Base-by-base conservation (phyloP, 148 eudicot species). In the Suaeda aralocaspica region DNA sequence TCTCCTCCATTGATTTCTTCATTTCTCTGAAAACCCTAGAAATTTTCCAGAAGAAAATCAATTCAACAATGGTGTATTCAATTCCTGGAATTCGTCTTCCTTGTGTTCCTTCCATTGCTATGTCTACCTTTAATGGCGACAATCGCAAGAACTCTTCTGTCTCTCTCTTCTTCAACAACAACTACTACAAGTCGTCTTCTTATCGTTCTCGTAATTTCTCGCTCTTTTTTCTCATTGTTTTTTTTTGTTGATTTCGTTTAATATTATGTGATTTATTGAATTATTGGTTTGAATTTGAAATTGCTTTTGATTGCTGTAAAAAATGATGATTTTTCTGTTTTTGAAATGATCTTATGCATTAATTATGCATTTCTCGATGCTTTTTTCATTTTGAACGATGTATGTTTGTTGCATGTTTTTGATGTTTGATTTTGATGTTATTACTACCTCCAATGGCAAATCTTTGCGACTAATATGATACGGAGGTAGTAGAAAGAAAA, bases 41-140 rank as follows among this genome's bases (percentile, higher is more conserved):
- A 13, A 15, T 46, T 4, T 39, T 4, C 9, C 9, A 26, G 22
- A 42, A 62, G 26, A 36, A 51, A 26, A 39, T 22, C 8, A 49
- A 52, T 0, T 49, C 3, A 50, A 11, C 29, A 31, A 90, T 91
- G 96, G 93, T 76, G 67, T 83, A 82, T 67, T 80, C 93, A n/a
- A 72, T 88, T 0, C 70, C 93, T 34, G 96, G 91, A n/a, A 78
- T 86, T 71, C 80, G 93, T 10, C 82, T 86, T 66, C 36, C 88
- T 45, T 72, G 75, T 66, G 78, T 45, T 59, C 72, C 89, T 48
- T 82, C 82, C 25, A 24, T 76, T 45, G 59, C 70, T 67, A 79
- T 69, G 57, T 78, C 83, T 33, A 79, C 60, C 73, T 73, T 73
- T 41, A 31, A 71, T 63, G 77, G 39, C 64, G 86, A 76, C n/a